Percentiles rank a stretch among this genome's conserved stretches.
These are phyloP conservation scores for Adenanthera pavonina DNA, from an alignment of 306 rosid genomes.

Conservation along the genomic window DNA sequence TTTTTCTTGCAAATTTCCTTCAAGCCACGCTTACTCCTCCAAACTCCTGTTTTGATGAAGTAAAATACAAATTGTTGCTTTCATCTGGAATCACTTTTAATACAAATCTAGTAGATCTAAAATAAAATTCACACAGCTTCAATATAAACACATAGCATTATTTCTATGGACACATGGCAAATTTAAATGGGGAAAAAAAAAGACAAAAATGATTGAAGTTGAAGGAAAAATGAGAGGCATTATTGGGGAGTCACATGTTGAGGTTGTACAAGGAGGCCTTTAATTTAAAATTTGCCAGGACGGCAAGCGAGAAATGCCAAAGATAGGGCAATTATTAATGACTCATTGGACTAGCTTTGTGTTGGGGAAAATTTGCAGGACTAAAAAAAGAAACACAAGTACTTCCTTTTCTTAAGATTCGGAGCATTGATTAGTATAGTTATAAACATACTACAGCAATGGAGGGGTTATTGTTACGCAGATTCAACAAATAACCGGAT, in stretches of 20 bases:
- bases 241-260: slow-evolving; percentile 2
- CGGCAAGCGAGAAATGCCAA: slow-evolving; percentile 31
- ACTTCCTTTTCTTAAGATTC: background rate
- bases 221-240: background rate
- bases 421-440: background rate
- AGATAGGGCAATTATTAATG: background rate
- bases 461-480: slow-evolving; percentile 2
- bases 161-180: background rate
- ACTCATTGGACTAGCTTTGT: background rate
- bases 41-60: no score
- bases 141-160: background rate
- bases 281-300: slow-evolving; percentile 11
- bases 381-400: background rate
- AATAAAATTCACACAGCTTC: background rate
- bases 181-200: background rate
- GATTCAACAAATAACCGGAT: background rate
- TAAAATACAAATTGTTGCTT: no score
- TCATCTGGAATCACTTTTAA: background rate
- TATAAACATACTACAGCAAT: background rate
- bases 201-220: background rate
- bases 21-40: no score
- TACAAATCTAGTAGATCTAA: background rate
- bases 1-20: no score
- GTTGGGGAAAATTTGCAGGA: slow-evolving; percentile 1
- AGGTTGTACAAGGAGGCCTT: slow-evolving; percentile 16